phyloP scores from a whole-genome alignment of 2,329 filamentous ascomycete species.

The Bipolaris gigantea region DNA sequence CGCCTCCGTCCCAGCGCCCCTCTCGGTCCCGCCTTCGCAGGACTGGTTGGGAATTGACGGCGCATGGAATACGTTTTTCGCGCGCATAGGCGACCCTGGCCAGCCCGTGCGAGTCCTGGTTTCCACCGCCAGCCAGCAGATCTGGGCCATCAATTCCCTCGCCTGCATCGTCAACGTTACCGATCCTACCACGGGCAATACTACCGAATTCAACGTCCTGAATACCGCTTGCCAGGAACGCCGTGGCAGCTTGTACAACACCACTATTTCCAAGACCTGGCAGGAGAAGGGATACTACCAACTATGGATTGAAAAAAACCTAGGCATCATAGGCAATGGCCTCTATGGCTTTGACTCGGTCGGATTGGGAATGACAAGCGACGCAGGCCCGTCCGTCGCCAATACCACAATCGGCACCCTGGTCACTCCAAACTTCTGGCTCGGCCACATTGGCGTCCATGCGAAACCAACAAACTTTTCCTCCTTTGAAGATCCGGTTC shows the following conservation, averaged over 20 bases:
- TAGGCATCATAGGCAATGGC: conserved; percentile 64
- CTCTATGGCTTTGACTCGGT: conserved; percentile 62
- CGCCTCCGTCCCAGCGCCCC: conserved; percentile 32
- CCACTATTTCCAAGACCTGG: conserved; percentile 60
- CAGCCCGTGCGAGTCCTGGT: conserved; percentile 61
- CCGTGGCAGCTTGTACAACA: conserved; percentile 63
- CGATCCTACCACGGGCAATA: conserved; percentile 53
- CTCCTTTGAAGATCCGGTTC: conserved; percentile 57
- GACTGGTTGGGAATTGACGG: conserved; percentile 45
- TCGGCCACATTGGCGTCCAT: conserved; percentile 54
- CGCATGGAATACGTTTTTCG: conserved; percentile 67
- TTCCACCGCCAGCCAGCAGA: conserved; percentile 70
- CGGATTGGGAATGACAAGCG: conserved; percentile 45
- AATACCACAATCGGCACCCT: conserved; percentile 49
- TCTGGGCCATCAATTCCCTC: conserved; percentile 61
- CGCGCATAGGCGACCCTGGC: conserved; percentile 59
- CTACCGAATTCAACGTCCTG: conserved; percentile 22
- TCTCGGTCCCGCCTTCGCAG: conserved; percentile 42
- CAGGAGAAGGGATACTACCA: conserved; percentile 61
- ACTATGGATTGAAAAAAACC: conserved; percentile 59
- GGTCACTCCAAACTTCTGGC: conserved; percentile 47
- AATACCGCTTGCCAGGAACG: conserved; percentile 52
- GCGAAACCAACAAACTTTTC: conserved; percentile 55
- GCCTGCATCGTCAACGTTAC: conserved; percentile 30
- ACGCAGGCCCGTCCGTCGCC: conserved; percentile 46